phyloP scores from a whole-genome alignment of 2,329 filamentous ascomycete species.

The Aspergillus sp. region DNA sequence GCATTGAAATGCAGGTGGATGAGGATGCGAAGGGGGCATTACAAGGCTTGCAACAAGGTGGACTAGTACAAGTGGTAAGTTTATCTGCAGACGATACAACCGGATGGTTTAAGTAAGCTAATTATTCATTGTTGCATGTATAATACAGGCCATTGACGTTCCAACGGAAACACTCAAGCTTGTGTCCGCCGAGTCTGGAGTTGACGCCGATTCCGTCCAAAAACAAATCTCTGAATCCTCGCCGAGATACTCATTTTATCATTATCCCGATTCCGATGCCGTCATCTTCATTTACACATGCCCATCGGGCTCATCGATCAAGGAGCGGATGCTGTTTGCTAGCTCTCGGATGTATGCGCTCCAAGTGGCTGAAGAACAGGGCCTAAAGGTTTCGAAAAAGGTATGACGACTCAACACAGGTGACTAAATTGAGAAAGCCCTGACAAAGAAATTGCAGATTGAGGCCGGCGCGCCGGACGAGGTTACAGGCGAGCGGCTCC shows the following conservation, averaged over 20 bases:
- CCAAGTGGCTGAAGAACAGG: conserved; percentile 53
- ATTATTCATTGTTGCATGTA: conserved; percentile 12
- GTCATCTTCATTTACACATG: conserved; percentile 66
- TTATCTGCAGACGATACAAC: not conserved
- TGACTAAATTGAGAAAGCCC: conserved; percentile 9
- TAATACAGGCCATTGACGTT: conserved; percentile 39
- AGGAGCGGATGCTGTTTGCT: conserved; percentile 66
- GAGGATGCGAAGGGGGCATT: conserved; percentile 56
- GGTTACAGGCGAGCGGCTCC: conserved; percentile 53
- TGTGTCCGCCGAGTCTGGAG: conserved; percentile 44
- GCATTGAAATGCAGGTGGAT: conserved; percentile 53
- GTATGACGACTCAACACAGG: conserved; percentile 26
- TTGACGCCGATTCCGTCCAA: conserved; percentile 46
- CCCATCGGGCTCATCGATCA: conserved; percentile 60
- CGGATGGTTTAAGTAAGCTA: conserved; percentile 17
- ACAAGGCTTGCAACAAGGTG: conserved; percentile 36
- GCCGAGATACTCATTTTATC: conserved; percentile 63
- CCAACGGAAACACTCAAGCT: conserved; percentile 57
- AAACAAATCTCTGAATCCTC: conserved; percentile 51
- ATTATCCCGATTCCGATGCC: conserved; percentile 47
- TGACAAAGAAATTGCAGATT: conserved; percentile 40
- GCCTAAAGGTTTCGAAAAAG: conserved; percentile 59
- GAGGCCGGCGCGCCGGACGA: conserved; percentile 62
- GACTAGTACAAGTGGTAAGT: conserved; percentile 53
- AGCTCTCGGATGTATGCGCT: conserved; percentile 58